Evolutionary conservation across 2,329 filamentous ascomycete genomes (phyloP).

Genomic region (Ceratocystiopsis brevicomis): DNA sequence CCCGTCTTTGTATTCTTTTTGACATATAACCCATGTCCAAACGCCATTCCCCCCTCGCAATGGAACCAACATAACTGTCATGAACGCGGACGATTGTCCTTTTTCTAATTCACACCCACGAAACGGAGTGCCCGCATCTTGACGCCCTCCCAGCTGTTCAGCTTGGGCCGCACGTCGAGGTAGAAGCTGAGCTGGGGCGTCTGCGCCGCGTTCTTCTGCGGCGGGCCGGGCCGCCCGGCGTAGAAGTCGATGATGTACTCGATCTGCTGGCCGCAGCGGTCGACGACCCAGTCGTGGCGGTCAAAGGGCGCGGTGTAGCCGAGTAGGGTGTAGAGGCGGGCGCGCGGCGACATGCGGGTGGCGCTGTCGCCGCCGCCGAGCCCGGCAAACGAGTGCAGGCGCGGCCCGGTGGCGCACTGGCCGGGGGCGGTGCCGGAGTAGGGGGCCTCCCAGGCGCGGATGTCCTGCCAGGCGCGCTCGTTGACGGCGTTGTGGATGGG

Average conservation of each 20-base stretch:
- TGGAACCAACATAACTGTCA: no score
- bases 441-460: conserved; percentile 69
- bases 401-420: conserved; percentile 50
- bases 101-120: conserved; percentile 26
- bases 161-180: conserved; percentile 47
- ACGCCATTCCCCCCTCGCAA: no score
- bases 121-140: conserved; percentile 42
- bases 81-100: background rate
- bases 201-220: conserved; percentile 13
- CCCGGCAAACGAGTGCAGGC: conserved; percentile 68
- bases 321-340: conserved; percentile 61
- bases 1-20: no score
- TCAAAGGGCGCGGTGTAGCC: conserved; percentile 92
- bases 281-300: conserved; percentile 91
- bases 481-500: conserved; percentile 98
- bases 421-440: conserved; percentile 33
- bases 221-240: conserved; percentile 38
- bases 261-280: conserved; percentile 66
- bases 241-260: conserved; percentile 99
- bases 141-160: conserved; percentile 48
- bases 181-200: conserved; percentile 36
- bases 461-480: conserved; percentile 86
- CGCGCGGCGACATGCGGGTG: conserved; percentile 53
- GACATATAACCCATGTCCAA: no score
- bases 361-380: conserved; percentile 23